phyloP scores from a whole-genome alignment of 805 yeast species.

The Candida oleophila region DNA sequence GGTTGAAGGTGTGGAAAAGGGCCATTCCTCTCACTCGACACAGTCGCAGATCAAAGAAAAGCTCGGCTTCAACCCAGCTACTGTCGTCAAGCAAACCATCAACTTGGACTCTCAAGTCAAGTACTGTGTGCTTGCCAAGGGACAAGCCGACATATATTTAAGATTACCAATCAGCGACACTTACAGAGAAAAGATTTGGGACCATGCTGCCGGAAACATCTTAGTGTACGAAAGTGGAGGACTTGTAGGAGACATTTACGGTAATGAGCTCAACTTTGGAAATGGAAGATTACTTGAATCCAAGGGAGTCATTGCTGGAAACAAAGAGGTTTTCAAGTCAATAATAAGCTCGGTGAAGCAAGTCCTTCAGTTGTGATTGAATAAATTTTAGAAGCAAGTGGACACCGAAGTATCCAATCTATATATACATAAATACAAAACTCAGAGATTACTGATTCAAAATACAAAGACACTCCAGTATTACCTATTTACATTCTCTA shows the following conservation, averaged over 20 bases:
- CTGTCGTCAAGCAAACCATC: slow-evolving; percentile 60
- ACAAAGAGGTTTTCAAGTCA: slow-evolving; percentile 43
- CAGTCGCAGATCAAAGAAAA: slow-evolving; percentile 71
- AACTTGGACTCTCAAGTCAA: slow-evolving; percentile 95
- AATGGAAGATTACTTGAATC: slow-evolving; percentile 78
- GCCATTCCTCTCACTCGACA: slow-evolving; percentile 88
- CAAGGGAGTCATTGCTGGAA: slow-evolving; percentile 92
- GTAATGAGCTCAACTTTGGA: slow-evolving; percentile 75
- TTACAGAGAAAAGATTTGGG: slow-evolving; percentile 96
- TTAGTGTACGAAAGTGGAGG: slow-evolving; percentile 92
- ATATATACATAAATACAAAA: not conserved
- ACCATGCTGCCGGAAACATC: slow-evolving; percentile 94
- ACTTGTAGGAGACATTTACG: slow-evolving; percentile 78
- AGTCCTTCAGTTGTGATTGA: slow-evolving; percentile 17
- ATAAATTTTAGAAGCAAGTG: not conserved
- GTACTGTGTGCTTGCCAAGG: slow-evolving; percentile 86
- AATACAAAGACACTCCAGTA: too few relatives aligned
- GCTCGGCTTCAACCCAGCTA: slow-evolving; percentile 47
- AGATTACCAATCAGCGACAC: slow-evolving; percentile 76
- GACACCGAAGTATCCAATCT: too few relatives aligned
- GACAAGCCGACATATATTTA: slow-evolving; percentile 88
- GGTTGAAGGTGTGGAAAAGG: slow-evolving; percentile 93
- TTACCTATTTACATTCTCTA: too few relatives aligned
- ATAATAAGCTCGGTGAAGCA: slow-evolving; percentile 49
- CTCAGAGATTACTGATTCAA: too few relatives aligned